These are phyloP conservation scores for Pulveroboletus sp. DNA, from an alignment of 768 basidiomycete species.

Conservation along the genomic window DNA sequence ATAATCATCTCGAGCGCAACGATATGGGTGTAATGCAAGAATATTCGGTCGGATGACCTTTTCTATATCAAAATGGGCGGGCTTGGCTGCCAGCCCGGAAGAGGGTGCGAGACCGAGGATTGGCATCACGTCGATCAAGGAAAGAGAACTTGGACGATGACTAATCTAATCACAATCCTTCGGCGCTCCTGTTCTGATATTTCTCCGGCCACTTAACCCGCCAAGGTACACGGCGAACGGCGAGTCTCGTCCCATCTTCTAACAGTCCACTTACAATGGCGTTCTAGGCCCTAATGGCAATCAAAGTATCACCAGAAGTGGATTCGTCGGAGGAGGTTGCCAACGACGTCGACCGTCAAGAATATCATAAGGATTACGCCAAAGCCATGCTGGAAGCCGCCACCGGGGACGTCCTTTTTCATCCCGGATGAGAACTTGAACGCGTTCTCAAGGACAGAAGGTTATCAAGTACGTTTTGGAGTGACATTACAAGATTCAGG, in stretches of 20 bases:
- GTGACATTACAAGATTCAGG: constrained; percentile 71
- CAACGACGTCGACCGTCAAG: constrained; percentile 58
- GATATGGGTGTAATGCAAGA: constrained; percentile 86
- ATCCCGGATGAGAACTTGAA: too few species aligned
- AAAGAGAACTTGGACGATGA: too few species aligned
- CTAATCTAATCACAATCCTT: too few species aligned
- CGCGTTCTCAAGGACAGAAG: constrained; percentile 48
- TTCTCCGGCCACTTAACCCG: too few species aligned
- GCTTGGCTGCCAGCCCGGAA: constrained; percentile 42
- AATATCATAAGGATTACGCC: constrained; percentile 66
- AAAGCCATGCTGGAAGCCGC: constrained; percentile 55
- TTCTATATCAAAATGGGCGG: constrained; percentile 84
- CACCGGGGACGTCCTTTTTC: constrained; percentile 43
- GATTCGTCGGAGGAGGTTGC: constrained; percentile 65
- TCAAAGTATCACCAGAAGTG: constrained; percentile 73
- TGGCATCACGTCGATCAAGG: constrained; percentile 42
- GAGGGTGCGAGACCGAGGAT: constrained; percentile 60
- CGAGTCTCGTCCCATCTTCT: not conserved
- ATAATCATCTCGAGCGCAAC: constrained; percentile 97
- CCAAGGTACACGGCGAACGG: too few species aligned
- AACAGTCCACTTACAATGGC: too few species aligned
- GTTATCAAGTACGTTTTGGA: constrained; percentile 68
- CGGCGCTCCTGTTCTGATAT: too few species aligned
- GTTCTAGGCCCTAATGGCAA: not conserved
- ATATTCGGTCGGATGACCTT: constrained; percentile 91